phyloP scores from a whole-genome alignment of 2,329 filamentous ascomycete species.

The Ceratocystis alfenasii region DNA sequence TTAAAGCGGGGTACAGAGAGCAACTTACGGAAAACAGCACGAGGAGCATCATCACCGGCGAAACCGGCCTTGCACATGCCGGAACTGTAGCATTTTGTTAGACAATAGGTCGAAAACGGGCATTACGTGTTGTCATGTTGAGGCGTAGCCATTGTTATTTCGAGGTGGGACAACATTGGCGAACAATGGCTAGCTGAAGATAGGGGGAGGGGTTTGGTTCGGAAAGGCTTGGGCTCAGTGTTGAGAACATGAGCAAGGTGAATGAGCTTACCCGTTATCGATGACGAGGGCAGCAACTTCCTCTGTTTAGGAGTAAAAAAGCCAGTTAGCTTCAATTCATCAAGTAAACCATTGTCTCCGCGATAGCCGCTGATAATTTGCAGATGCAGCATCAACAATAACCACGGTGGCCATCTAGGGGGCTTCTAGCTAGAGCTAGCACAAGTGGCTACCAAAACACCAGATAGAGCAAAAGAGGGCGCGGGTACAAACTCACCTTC shows the following conservation, averaged over 20 bases:
- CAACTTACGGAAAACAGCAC: conserved; percentile 99
- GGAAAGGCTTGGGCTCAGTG: conserved; percentile 23
- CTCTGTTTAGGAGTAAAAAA: conserved; percentile 46
- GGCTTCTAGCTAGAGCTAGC: conserved; percentile 8
- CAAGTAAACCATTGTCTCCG: neutral
- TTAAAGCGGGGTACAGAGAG: conserved; percentile 44
- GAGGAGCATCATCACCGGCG: conserved; percentile 99
- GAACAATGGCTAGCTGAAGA: conserved; percentile 17
- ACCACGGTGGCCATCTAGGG: neutral
- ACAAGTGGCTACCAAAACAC: conserved; percentile 17
- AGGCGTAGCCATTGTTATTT: neutral
- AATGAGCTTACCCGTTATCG: conserved; percentile 96
- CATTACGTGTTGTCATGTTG: neutral
- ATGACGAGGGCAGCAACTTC: conserved; percentile 99
- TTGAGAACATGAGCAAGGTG: conserved; percentile 30
- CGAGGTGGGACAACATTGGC: conserved; percentile 4
- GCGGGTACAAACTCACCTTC: conserved; percentile 51
- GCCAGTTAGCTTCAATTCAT: conserved; percentile 4
- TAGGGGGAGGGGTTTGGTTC: conserved; percentile 20
- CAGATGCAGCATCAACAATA: neutral
- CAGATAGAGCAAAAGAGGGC: conserved; percentile 1
- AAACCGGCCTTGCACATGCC: conserved; percentile 99
- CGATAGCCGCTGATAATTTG: neutral
- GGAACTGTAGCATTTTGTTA: conserved; percentile 51
- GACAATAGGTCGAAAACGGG: conserved; percentile 10